Conservation (phyloP, 805 yeast species). For the Starmerella cellae region DNA sequence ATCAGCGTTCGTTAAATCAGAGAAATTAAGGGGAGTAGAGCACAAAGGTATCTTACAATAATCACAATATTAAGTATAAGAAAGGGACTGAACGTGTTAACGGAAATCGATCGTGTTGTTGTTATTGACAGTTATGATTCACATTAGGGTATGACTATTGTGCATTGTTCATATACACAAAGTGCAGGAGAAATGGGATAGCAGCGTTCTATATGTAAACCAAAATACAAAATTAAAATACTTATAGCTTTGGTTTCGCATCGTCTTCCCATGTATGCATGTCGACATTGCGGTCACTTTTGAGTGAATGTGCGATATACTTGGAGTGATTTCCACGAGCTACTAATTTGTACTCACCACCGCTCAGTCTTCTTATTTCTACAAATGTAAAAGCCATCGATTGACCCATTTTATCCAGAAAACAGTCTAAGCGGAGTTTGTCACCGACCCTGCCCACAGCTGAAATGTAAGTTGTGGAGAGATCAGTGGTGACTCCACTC, state of each 20-base stretch:
- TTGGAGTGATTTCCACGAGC: conserved; percentile 36
- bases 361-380: conserved; percentile 21
- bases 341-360: conserved; percentile 13
- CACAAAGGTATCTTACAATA: too few species aligned
- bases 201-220: too few species aligned
- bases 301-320: conserved; percentile 28
- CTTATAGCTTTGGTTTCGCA: neutral
- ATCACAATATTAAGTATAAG: too few species aligned
- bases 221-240: too few species aligned
- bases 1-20: too few species aligned
- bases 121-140: too few species aligned
- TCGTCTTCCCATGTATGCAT: conserved; percentile 5
- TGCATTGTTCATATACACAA: too few species aligned
- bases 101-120: too few species aligned
- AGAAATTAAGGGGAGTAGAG: too few species aligned
- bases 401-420: conserved; percentile 29
- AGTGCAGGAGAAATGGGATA: too few species aligned
- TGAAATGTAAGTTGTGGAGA: conserved; percentile 30
- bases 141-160: too few species aligned
- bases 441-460: conserved; percentile 30
- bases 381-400: conserved; percentile 33
- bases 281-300: conserved; percentile 23
- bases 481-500: conserved; percentile 35
- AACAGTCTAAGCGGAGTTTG: conserved; percentile 21
- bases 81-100: too few species aligned